Percentiles rank a stretch among this genome's conserved stretches.
phyloP scores from a whole-genome alignment of 768 basidiomycete genomes.

The Suillus spraguei region DNA sequence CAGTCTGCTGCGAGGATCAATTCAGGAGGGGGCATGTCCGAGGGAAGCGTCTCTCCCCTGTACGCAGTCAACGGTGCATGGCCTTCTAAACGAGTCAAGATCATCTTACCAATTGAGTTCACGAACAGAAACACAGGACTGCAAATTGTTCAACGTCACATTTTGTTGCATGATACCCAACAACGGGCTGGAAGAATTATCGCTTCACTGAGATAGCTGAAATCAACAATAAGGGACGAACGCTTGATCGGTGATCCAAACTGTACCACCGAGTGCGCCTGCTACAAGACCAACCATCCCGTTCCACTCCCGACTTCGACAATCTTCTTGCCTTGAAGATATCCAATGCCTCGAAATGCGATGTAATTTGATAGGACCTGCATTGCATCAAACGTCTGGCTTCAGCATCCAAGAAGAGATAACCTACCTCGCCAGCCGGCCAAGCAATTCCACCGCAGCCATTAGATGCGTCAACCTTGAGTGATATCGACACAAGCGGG shows the following conservation, averaged over 20 bases:
- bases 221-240: slow-evolving; percentile 45
- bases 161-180: slow-evolving; percentile 81
- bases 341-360: slow-evolving; percentile 49
- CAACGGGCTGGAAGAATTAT: slow-evolving; percentile 55
- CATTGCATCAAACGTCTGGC: slow-evolving; percentile 12
- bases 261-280: slow-evolving; percentile 64
- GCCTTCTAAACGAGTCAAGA: slow-evolving; percentile 9
- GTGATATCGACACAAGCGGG: slow-evolving; percentile 33
- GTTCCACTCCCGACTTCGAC: slow-evolving; percentile 92
- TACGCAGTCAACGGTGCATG: slow-evolving; percentile 14
- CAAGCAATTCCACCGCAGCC: slow-evolving; percentile 93
- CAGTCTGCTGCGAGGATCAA: slow-evolving; percentile 91
- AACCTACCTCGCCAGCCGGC: slow-evolving; percentile 85
- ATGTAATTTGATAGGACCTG: slow-evolving; percentile 84
- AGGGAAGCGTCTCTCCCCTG: slow-evolving; percentile 69
- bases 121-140: slow-evolving; percentile 51
- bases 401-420: slow-evolving; percentile 5
- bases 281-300: slow-evolving; percentile 86
- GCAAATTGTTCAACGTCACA: slow-evolving; percentile 63
- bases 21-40: slow-evolving; percentile 51
- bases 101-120: slow-evolving; percentile 75
- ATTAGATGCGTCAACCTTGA: slow-evolving; percentile 77
- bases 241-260: slow-evolving; percentile 91
- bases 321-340: slow-evolving; percentile 57
- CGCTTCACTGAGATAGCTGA: slow-evolving; percentile 15